Conservation (phyloP, 768 basidiomycete species). For the Lactifluus hygrophoroides region DNA sequence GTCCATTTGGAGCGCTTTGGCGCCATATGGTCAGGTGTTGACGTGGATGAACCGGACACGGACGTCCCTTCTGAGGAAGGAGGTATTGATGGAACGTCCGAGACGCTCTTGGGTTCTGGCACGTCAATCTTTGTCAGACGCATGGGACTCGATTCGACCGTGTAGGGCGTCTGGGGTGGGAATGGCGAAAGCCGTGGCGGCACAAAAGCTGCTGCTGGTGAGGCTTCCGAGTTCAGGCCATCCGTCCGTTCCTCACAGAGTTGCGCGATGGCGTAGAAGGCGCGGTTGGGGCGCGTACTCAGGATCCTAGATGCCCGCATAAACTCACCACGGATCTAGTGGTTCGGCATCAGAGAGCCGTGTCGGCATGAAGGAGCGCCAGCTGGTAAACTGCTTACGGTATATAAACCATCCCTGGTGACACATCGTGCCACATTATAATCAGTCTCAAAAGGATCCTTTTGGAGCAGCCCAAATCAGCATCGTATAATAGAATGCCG, state of each 20-base stretch:
- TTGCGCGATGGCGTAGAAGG: conserved; percentile 73
- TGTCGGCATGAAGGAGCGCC: not conserved
- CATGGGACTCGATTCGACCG: conserved; percentile 53
- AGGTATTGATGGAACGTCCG: conserved; percentile 42
- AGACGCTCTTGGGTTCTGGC: conserved; percentile 31
- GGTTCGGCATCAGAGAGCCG: conserved; percentile 7
- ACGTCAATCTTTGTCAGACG: conserved; percentile 35
- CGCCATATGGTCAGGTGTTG: conserved; percentile 57
- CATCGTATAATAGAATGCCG: not conserved
- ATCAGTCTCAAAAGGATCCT: conserved; percentile 97
- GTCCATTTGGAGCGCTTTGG: conserved; percentile 78
- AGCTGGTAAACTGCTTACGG: conserved; percentile 40
- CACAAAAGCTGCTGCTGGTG: conserved; percentile 34
- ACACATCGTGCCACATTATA: conserved; percentile 97
- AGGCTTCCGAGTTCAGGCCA: conserved; percentile 45
- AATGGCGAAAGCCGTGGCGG: conserved; percentile 37
- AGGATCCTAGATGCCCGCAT: conserved; percentile 92
- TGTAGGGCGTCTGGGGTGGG: conserved; percentile 66
- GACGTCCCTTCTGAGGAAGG: conserved; percentile 18
- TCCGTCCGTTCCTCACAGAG: conserved; percentile 86
- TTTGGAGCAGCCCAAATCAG: not conserved
- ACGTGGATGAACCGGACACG: conserved; percentile 7
- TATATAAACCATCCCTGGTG: conserved; percentile 92
- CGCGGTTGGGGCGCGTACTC: conserved; percentile 68
- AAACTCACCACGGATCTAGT: conserved; percentile 94